Percentiles rank a stretch among this genome's conserved stretches.
These are phyloP conservation scores for Arbutus unedo DNA, from an alignment of 148 eudicot species.

Conservation along the genomic window DNA sequence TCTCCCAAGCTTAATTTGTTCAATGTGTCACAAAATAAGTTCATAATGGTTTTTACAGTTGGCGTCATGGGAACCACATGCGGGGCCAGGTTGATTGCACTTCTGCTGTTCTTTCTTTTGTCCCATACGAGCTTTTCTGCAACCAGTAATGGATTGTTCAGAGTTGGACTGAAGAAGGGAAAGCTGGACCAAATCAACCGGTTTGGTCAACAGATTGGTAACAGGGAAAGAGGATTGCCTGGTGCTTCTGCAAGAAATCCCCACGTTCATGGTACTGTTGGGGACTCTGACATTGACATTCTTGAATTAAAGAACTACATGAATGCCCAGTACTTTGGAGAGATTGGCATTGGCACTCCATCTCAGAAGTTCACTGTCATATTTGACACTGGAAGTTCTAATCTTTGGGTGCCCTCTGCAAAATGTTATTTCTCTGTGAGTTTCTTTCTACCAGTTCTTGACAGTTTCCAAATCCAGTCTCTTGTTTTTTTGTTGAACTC, in stretches of 20 bases:
- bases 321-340: conserved; percentile 89
- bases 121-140: conserved; percentile 37
- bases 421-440: conserved; percentile 85
- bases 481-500: background rate
- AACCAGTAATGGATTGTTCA: conserved; percentile 45
- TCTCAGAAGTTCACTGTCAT: conserved; percentile 83
- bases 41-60: conserved; percentile 26
- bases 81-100: conserved; percentile 25
- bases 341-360: conserved; percentile 89
- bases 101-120: conserved; percentile 43
- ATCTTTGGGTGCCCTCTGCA: conserved; percentile 88
- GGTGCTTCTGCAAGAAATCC: conserved; percentile 25
- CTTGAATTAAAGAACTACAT: conserved; percentile 68
- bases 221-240: conserved; percentile 19
- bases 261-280: conserved; percentile 30
- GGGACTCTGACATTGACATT: conserved; percentile 47
- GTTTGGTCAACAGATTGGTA: conserved; percentile 32
- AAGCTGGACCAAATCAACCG: conserved; percentile 48
- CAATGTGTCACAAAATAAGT: background rate
- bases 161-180: conserved; percentile 71
- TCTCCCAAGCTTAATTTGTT: background rate
- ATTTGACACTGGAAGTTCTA: conserved; percentile 92
- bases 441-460: conserved; percentile 11
- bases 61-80: conserved; percentile 43
- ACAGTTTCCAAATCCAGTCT: background rate